Percentiles rank a stretch among this genome's conserved stretches.
Conservation (phyloP, 1,139 yeast genomes). For the Blastobotrys elegans region DNA sequence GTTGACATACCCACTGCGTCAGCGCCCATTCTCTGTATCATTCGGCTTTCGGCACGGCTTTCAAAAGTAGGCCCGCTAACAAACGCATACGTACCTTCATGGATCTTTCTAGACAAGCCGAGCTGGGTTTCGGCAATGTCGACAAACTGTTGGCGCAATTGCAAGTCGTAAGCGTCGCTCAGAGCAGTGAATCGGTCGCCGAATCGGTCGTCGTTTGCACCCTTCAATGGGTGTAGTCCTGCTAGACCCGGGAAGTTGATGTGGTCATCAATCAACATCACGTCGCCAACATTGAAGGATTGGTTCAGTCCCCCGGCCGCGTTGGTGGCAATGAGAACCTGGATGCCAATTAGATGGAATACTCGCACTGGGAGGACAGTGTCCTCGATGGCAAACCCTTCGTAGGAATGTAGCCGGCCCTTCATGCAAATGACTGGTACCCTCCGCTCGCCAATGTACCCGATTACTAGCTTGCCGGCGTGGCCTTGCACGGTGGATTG, state of each 20-base stretch:
- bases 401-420: conserved; percentile 87
- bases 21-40: conserved; percentile 68
- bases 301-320: conserved; percentile 90
- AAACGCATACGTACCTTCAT: conserved; percentile 83
- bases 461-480: conserved; percentile 76
- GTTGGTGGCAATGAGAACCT: conserved; percentile 68
- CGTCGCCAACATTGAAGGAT: conserved; percentile 69
- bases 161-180: conserved; percentile 83
- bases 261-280: conserved; percentile 87
- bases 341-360: conserved; percentile 57
- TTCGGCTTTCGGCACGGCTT: conserved; percentile 85
- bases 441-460: conserved; percentile 59
- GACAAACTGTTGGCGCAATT: conserved; percentile 48
- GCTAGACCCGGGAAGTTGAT: conserved; percentile 86
- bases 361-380: conserved; percentile 85
- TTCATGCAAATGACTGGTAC: conserved; percentile 91
- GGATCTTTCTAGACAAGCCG: conserved; percentile 53
- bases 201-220: conserved; percentile 71
- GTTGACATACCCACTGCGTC: conserved; percentile 99
- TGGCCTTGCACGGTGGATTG: conserved; percentile 82
- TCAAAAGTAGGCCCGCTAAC: conserved; percentile 96
- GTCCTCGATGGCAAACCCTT: conserved; percentile 76
- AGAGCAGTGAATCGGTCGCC: conserved; percentile 88
- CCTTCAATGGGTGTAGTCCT: conserved; percentile 83
- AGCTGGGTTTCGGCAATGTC: conserved; percentile 48